Percentiles rank a stretch among this genome's conserved stretches.
These are phyloP conservation scores for Amaranthus tricolor DNA, from an alignment of 179 eudicot genomes.

Conservation along the genomic window DNA sequence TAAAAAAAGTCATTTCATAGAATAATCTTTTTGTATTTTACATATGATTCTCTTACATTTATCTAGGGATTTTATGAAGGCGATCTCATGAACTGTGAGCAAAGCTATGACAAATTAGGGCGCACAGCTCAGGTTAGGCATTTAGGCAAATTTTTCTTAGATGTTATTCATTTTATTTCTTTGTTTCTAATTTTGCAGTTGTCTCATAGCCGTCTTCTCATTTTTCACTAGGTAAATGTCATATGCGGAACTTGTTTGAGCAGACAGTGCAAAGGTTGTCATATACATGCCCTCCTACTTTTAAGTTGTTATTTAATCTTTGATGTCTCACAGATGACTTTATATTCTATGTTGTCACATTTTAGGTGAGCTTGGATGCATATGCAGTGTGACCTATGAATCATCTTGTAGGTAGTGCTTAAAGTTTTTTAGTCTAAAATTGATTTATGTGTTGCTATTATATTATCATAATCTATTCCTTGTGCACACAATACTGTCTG, in stretches of 20 bases:
- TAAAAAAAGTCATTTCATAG: too few relatives aligned
- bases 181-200: background rate
- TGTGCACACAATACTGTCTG: background rate
- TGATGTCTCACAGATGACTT: conserved; percentile 11
- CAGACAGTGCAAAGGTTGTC: conserved; percentile 71
- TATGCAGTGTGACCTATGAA: conserved; percentile 73
- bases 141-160: background rate
- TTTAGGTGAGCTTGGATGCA: conserved; percentile 80
- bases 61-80: conserved; percentile 63
- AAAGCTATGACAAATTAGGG: conserved; percentile 74
- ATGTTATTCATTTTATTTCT: conserved; percentile 1
- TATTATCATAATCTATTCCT: background rate
- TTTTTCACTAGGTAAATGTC: conserved; percentile 58
- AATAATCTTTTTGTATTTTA: background rate
- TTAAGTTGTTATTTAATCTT: background rate
- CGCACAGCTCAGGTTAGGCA: conserved; percentile 83
- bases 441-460: background rate
- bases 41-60: conserved; percentile 6
- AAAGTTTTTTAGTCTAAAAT: background rate
- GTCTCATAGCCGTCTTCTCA: background rate
- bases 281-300: background rate
- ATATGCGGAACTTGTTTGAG: conserved; percentile 71
- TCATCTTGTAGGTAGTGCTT: conserved; percentile 77
- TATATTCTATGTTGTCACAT: conserved; percentile 12
- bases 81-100: conserved; percentile 74